phyloP scores from a whole-genome alignment of 2,329 filamentous ascomycete genomes.

The Pyrenochaeta sp. region DNA sequence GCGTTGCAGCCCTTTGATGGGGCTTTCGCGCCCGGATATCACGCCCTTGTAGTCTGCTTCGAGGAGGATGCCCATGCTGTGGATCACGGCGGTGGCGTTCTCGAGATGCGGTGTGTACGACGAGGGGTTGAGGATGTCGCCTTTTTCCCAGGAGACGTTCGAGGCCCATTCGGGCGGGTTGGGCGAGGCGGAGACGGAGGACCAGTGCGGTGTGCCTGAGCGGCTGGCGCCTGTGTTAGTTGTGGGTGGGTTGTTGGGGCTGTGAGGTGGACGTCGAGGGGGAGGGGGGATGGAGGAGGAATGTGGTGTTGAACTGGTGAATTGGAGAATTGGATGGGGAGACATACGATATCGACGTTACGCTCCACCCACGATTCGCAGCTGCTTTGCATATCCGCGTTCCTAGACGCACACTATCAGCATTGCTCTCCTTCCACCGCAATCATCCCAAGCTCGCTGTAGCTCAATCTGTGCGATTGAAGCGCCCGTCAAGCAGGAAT shows the following conservation, averaged over 20 bases:
- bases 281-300: no score
- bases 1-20: slow-evolving; percentile 77
- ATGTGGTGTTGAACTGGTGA: slow-evolving; percentile 1
- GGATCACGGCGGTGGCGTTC: slow-evolving; percentile 83
- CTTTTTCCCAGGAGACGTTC: slow-evolving; percentile 85
- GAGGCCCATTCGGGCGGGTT: slow-evolving; percentile 80
- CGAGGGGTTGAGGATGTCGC: slow-evolving; percentile 82
- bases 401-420: slow-evolving; percentile 53
- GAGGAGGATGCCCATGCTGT: slow-evolving; percentile 93
- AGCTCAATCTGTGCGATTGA: no score
- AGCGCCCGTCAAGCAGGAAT: no score
- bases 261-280: not conserved
- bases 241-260: not conserved
- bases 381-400: slow-evolving; percentile 90
- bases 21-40: slow-evolving; percentile 80
- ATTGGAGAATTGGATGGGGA: slow-evolving; percentile 4
- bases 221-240: slow-evolving; percentile 72
- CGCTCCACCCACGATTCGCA: slow-evolving; percentile 84
- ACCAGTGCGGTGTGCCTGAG: slow-evolving; percentile 89
- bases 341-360: slow-evolving; percentile 85
- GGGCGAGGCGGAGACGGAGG: slow-evolving; percentile 73
- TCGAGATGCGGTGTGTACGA: slow-evolving; percentile 80
- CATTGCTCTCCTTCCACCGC: slow-evolving; percentile 1
- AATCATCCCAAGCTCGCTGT: slow-evolving; percentile 5
- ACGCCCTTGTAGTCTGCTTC: slow-evolving; percentile 98